These are phyloP conservation scores for Coniochaeta prunicola DNA, from an alignment of 2,329 filamentous ascomycete species.

Conservation along the genomic window DNA sequence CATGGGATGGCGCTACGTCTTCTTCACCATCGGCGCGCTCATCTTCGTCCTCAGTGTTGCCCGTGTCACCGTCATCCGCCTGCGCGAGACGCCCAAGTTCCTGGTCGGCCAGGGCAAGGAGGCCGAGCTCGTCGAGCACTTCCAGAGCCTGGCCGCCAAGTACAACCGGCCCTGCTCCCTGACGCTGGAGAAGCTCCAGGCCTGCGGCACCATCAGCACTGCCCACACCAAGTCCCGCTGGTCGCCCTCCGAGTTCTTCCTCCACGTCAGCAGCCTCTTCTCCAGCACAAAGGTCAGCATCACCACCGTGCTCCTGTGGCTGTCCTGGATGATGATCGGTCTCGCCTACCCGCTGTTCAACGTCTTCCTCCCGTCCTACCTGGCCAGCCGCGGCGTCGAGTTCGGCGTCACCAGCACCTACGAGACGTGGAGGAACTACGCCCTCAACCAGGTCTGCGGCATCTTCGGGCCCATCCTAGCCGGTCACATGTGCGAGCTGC, in stretches of 20 bases:
- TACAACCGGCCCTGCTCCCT: constrained; percentile 33
- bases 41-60: constrained; percentile 43
- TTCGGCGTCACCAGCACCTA: constrained; percentile 22
- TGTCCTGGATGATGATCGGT: constrained; percentile 64
- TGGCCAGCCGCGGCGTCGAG: constrained; percentile 51
- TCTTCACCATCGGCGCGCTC: constrained; percentile 38
- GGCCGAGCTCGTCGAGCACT: constrained; percentile 36
- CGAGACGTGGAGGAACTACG: constrained; percentile 66
- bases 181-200: constrained; percentile 36
- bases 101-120: constrained; percentile 46
- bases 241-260: constrained; percentile 22
- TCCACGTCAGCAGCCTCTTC: constrained; percentile 61
- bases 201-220: constrained; percentile 33
- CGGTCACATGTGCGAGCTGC: constrained; percentile 54
- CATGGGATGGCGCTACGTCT: constrained; percentile 43
- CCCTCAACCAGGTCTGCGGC: constrained; percentile 57
- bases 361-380: constrained; percentile 55
- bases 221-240: constrained; percentile 24
- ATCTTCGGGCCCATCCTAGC: constrained; percentile 66
- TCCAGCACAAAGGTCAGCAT: constrained; percentile 50
- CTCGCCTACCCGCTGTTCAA: constrained; percentile 70
- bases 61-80: constrained; percentile 45
- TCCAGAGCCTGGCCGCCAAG: constrained; percentile 28
- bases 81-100: constrained; percentile 55
- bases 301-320: constrained; percentile 58